Conservation (phyloP, 768 basidiomycete genomes). For the Hemileccinum impolitum region DNA sequence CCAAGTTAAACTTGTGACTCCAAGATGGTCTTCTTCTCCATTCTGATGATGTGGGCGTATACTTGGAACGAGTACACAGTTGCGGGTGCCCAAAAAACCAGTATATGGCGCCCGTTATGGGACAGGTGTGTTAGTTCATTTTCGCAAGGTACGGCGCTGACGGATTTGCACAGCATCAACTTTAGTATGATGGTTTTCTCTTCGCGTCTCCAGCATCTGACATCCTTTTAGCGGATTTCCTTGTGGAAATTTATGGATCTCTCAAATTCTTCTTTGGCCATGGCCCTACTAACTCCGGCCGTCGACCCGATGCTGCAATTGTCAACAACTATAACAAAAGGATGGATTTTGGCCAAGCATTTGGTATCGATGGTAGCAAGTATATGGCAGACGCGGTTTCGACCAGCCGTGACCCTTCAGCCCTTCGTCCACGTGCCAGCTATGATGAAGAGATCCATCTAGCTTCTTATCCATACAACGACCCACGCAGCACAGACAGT, state of each 20-base stretch:
- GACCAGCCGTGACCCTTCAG: slow-evolving; percentile 6
- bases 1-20: slow-evolving; percentile 3
- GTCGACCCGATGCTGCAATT: slow-evolving; percentile 15
- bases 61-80: slow-evolving; percentile 62
- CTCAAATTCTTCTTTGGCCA: slow-evolving; percentile 56
- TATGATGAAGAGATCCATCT: slow-evolving; percentile 42
- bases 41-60: slow-evolving; percentile 84
- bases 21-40: slow-evolving; percentile 82
- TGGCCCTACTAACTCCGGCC: slow-evolving; percentile 19
- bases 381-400: slow-evolving; percentile 9
- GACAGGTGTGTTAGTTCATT: slow-evolving; percentile 40
- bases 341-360: slow-evolving; percentile 38
- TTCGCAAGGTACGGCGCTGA: slow-evolving; percentile 2
- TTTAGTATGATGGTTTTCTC: slow-evolving; percentile 33
- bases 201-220: slow-evolving; percentile 5
- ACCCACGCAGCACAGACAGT: slow-evolving; percentile 8
- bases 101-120: slow-evolving; percentile 68
- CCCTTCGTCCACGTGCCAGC: slow-evolving; percentile 23
- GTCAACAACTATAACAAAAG: slow-evolving; percentile 27
- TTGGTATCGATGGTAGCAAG: slow-evolving; percentile 31
- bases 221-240: slow-evolving; percentile 54
- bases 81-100: slow-evolving; percentile 43
- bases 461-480: slow-evolving; percentile 33
- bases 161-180: slow-evolving; percentile 38
- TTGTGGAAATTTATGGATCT: slow-evolving; percentile 58